Conservation (phyloP, 2,329 filamentous ascomycete species). For the Sarocladium kiliense region DNA sequence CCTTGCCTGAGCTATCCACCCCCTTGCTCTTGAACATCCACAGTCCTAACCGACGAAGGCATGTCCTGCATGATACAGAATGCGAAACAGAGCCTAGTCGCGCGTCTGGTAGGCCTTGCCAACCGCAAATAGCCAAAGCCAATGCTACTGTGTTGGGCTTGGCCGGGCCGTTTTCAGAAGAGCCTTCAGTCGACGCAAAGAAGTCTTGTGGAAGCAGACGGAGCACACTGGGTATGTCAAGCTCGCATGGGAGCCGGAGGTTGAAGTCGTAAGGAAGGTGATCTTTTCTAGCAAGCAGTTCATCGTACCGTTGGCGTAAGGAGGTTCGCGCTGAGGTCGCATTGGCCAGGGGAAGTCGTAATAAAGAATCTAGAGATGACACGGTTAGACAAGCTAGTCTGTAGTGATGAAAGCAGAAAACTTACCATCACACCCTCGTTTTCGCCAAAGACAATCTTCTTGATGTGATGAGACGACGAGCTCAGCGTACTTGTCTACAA, state of each 20-base stretch:
- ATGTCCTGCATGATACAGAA: conserved; percentile 76
- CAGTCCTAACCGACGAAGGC: conserved; percentile 80
- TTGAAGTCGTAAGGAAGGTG: conserved; percentile 60
- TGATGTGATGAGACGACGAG: conserved; percentile 72
- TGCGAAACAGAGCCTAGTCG: conserved; percentile 60
- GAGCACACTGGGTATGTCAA: conserved; percentile 47
- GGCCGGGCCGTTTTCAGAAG: conserved; percentile 21
- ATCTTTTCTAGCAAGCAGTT: conserved; percentile 47
- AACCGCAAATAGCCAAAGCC: conserved; percentile 66
- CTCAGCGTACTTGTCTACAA: conserved; percentile 71
- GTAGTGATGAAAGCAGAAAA: neutral
- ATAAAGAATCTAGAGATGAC: conserved; percentile 43
- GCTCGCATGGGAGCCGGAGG: conserved; percentile 46
- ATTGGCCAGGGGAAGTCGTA: conserved; percentile 60
- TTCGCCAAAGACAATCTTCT: conserved; percentile 80
- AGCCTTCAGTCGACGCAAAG: conserved; percentile 27
- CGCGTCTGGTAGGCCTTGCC: conserved; percentile 59
- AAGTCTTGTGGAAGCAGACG: conserved; percentile 48
- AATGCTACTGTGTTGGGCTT: conserved; percentile 57
- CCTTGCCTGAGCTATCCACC: conserved; percentile 46
- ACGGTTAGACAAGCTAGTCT: conserved; percentile 10
- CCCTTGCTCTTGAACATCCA: conserved; percentile 88
- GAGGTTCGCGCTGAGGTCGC: conserved; percentile 51
- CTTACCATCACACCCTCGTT: conserved; percentile 78
- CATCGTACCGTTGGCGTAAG: conserved; percentile 61